Conservation (phyloP, 164 flowering plant genomes). For the Paratinospora sagittata region DNA sequence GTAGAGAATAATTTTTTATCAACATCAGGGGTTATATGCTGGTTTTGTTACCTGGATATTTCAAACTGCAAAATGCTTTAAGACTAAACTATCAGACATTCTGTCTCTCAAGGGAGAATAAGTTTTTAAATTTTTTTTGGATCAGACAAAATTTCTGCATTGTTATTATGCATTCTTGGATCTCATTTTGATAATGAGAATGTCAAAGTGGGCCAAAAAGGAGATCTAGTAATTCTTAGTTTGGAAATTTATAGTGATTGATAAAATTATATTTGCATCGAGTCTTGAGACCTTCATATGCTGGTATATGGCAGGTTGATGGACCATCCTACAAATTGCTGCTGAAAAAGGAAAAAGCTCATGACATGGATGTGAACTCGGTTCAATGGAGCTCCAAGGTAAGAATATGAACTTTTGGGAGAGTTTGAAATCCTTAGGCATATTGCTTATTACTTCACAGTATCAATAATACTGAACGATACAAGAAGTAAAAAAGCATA, state of each 20-base stretch:
- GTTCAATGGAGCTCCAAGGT: slow-evolving; percentile 89
- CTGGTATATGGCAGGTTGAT: slow-evolving; percentile 42
- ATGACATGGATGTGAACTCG: slow-evolving; percentile 85
- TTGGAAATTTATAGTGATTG: too few relatives aligned
- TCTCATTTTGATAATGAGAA: too few relatives aligned
- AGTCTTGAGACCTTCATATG: neutral
- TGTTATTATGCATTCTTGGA: too few relatives aligned
- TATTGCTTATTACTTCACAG: neutral
- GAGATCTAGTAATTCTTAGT: neutral
- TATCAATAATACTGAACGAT: neutral
- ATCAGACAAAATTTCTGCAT: too few relatives aligned
- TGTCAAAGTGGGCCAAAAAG: neutral
- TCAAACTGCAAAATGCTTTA: too few relatives aligned
- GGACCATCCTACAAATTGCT: slow-evolving; percentile 59
- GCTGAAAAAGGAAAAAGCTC: slow-evolving; percentile 80
- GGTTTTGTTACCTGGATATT: too few relatives aligned
- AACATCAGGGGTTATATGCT: too few relatives aligned
- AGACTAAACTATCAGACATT: too few relatives aligned
- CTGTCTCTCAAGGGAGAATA: too few relatives aligned
- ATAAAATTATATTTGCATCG: neutral
- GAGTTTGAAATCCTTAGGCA: neutral
- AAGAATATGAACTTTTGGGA: slow-evolving; percentile 4
- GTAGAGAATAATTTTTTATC: too few relatives aligned
- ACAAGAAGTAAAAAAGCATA: too few relatives aligned
- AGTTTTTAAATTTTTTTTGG: too few relatives aligned